Base-by-base conservation (phyloP, 2,329 filamentous ascomycete genomes). In the Cladosporium sp. region DNA sequence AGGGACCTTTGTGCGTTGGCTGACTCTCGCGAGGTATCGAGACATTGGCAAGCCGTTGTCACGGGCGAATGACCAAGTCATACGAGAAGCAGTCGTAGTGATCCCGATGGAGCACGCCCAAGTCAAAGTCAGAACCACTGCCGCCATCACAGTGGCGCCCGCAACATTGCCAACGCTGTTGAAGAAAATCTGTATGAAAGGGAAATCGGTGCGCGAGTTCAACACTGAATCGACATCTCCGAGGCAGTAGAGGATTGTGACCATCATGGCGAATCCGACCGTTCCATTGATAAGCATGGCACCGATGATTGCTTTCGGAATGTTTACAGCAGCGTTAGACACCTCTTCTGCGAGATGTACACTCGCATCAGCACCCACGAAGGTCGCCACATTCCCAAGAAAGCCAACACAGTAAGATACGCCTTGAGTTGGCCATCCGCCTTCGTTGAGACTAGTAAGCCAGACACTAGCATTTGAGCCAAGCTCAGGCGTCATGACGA, bases 301-400 rank as follows among this genome's bases (percentile, higher is more conserved):
- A 60, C 78, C 78, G 40, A 84, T 77, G 72, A 85, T 83, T 5
- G 80, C 80, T 66, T 77, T 72, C 2, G 83, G 83, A 2, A 85
- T 79, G 52, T 81, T 79, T 10, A 78, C 70, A 1, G 81, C 79
- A 0, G 83, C 81, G 58, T 83, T 78, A 56, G 79, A 75, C 31
- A 85, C 80, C 70, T 85, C 83, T 71, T 85, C 83, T 6, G 82
- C 80, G 72, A 83, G 79, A 68, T 82, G 80, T 8, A 79, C 79
- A 16, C 78, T 79, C 0, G 79, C 80, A 67, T 82, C 80, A 59
- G 80, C 80, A 11, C 73, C 73, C 37, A 77, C 75, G 66, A 72
- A 68, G 72, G 77, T 75, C 5, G 74, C 74, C 2, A 76, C 74
- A 57, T 76, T 76, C 31, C 74, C 74, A 3, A 76, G 69, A 26